These are phyloP conservation scores for Metschnikowia bowlesiae DNA, from an alignment of 805 yeast genomes.

Conservation along the genomic window DNA sequence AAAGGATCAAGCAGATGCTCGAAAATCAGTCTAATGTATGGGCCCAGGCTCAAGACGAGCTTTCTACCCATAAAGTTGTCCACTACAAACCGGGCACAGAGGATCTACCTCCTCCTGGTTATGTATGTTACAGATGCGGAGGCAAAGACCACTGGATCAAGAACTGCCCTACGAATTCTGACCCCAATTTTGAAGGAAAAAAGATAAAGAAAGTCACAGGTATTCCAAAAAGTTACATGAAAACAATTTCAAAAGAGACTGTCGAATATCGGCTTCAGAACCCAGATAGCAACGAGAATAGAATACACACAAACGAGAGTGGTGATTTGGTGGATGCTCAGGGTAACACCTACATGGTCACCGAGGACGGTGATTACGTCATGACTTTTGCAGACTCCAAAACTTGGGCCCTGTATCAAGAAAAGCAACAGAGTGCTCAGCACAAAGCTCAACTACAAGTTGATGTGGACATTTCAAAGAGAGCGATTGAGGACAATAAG, in stretches of 20 bases:
- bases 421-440: slow-evolving; percentile 51
- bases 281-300: slow-evolving; percentile 23
- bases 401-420: slow-evolving; percentile 85
- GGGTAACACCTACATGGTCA: slow-evolving; percentile 68
- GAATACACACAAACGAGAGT: slow-evolving; percentile 35
- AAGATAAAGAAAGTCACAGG: slow-evolving; percentile 92
- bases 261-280: slow-evolving; percentile 47
- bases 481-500: slow-evolving; percentile 27
- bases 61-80: slow-evolving; percentile 81
- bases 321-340: slow-evolving; percentile 43
- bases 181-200: slow-evolving; percentile 91
- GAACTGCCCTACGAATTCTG: slow-evolving; percentile 90
- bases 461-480: slow-evolving; percentile 30
- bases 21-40: slow-evolving; percentile 91
- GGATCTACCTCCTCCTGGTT: slow-evolving; percentile 90
- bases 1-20: slow-evolving; percentile 84
- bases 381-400: slow-evolving; percentile 91
- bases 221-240: slow-evolving; percentile 89
- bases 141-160: slow-evolving; percentile 90
- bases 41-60: slow-evolving; percentile 88
- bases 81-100: slow-evolving; percentile 54
- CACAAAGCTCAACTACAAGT: slow-evolving; percentile 52
- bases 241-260: slow-evolving; percentile 76
- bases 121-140: slow-evolving; percentile 95
- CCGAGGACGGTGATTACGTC: slow-evolving; percentile 93